These are phyloP conservation scores for Aspergillus nanangensis DNA, from an alignment of 495 filamentous ascomycete genomes.

Conservation along the genomic window DNA sequence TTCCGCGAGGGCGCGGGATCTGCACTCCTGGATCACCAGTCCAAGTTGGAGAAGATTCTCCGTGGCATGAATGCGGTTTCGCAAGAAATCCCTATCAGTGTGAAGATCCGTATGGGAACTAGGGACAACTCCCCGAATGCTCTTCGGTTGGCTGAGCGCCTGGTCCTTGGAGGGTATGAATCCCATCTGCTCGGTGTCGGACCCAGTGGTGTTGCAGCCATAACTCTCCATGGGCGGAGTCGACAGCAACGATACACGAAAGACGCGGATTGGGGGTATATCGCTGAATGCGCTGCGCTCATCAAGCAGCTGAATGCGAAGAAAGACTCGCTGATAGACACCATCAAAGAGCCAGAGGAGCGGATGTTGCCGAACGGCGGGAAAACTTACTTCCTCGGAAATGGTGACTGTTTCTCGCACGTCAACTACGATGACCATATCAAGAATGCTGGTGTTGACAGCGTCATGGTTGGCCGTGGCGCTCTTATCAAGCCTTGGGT, in stretches of 20 bases:
- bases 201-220: slow-evolving; percentile 77
- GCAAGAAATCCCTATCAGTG: slow-evolving; percentile 79
- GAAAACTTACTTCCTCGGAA: slow-evolving; percentile 85
- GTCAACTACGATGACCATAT: slow-evolving; percentile 79
- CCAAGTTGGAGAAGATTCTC: slow-evolving; percentile 86
- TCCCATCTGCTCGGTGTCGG: slow-evolving; percentile 53
- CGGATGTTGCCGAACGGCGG: slow-evolving; percentile 56
- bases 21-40: slow-evolving; percentile 79
- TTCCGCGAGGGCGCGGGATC: slow-evolving; percentile 84
- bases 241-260: slow-evolving; percentile 91
- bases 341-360: slow-evolving; percentile 67
- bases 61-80: slow-evolving; percentile 93
- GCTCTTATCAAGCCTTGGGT: slow-evolving; percentile 96
- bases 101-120: slow-evolving; percentile 92
- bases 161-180: slow-evolving; percentile 72
- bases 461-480: slow-evolving; percentile 86
- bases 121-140: slow-evolving; percentile 75
- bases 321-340: slow-evolving; percentile 63
- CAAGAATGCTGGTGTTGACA: slow-evolving; percentile 71
- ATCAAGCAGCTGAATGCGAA: slow-evolving; percentile 71
- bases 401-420: slow-evolving; percentile 94
- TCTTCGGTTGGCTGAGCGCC: slow-evolving; percentile 72
- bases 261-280: slow-evolving; percentile 88
- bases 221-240: slow-evolving; percentile 90
- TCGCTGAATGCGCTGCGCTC: slow-evolving; percentile 80